Evolutionary conservation across 2,329 filamentous ascomycete species (phyloP), one percentile per base, ranked within the genome.

Genomic region (Pseudogymnoascus sp.): DNA sequence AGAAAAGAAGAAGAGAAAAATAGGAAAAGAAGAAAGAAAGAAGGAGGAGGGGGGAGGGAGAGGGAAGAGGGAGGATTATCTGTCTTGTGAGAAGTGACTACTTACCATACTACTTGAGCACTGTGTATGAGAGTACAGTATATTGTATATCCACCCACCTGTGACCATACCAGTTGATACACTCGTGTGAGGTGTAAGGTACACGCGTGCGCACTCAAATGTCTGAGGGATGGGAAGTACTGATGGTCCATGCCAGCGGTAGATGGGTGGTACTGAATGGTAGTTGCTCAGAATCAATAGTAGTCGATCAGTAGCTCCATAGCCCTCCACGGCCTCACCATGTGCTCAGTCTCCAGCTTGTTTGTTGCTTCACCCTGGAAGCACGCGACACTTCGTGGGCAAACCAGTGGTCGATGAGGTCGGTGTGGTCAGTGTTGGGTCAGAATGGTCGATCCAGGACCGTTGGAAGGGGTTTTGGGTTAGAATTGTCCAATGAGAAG

Each of bases 371-470:
- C 42, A 48, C 21, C 21, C 42, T 48, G 42, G 58, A 60, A 60
- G 58, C 58, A 60, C 58, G 58, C 58, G 58, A 60, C 58, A 60
- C 58, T 60, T 39, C 58, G 33, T 39, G 39, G 58, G 25, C 35
- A 27, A 39, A 60, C 31, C 17, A 60, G 36, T 60, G 58, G 58
- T 39, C 3, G 15, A 60, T 48, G 42, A 27, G 42, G 42, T 48
- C 42, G 42, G 42, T 48, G 42, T 17, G 17, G 42, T n/a, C n/a
- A n/a, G n/a, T n/a, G n/a, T n/a, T n/a, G n/a, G n/a, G 21, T 27
- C 21, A 25, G 29, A 29, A 25, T 48, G 21, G 42, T 48, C 15
- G 42, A 48, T 48, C 42, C 42, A 48, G 21, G 21, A 48, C 42
- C 21, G 42, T 48, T 48, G 42, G 42, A 48, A 48, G 42, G 39